Evolutionary conservation across 1,284 basidiomycete species (phyloP).

Genomic region (Caloboletus firmus): DNA sequence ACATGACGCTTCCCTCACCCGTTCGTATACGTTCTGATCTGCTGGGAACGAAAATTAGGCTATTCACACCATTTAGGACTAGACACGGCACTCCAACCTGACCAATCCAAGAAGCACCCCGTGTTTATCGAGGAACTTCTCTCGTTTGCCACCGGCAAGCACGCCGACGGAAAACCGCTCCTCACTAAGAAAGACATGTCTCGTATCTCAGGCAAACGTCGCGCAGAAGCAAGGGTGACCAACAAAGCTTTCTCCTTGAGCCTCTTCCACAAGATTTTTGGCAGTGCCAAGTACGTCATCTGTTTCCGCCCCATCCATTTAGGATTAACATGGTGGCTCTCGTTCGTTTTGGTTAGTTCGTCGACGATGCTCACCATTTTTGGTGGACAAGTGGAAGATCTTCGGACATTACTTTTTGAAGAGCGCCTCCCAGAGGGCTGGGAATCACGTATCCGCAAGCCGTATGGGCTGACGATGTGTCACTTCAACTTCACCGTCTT

Average conservation of each 20-base stretch:
- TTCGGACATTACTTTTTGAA: constrained; percentile 56
- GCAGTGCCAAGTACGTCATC: constrained; percentile 60
- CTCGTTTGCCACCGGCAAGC: constrained; percentile 57
- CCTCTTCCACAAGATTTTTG: constrained; percentile 57
- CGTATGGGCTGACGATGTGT: constrained; percentile 57
- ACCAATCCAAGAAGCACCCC: constrained; percentile 52
- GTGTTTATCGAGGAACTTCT: constrained; percentile 59
- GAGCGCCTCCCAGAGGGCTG: constrained; percentile 69
- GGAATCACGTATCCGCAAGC: constrained; percentile 58
- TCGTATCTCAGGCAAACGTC: constrained; percentile 53
- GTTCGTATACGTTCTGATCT: constrained; percentile 45
- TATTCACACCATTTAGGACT: constrained; percentile 45
- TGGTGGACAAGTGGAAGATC: constrained; percentile 58
- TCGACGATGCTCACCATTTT: constrained; percentile 48
- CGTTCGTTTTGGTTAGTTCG: constrained; percentile 10
- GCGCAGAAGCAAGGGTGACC: constrained; percentile 49
- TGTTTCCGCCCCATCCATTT: neutral
- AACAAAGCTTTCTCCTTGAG: constrained; percentile 57
- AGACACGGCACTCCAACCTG: constrained; percentile 48
- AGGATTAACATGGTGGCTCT: neutral
- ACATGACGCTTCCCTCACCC: constrained; percentile 70
- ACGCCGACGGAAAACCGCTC: constrained; percentile 43
- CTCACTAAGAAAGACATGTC: constrained; percentile 61
- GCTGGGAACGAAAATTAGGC: neutral
- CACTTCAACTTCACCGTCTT: constrained; percentile 57